Evolutionary conservation across 192 early-diverging fungal genomes (phyloP).

Genomic region (Entomortierella chlamydospora): DNA sequence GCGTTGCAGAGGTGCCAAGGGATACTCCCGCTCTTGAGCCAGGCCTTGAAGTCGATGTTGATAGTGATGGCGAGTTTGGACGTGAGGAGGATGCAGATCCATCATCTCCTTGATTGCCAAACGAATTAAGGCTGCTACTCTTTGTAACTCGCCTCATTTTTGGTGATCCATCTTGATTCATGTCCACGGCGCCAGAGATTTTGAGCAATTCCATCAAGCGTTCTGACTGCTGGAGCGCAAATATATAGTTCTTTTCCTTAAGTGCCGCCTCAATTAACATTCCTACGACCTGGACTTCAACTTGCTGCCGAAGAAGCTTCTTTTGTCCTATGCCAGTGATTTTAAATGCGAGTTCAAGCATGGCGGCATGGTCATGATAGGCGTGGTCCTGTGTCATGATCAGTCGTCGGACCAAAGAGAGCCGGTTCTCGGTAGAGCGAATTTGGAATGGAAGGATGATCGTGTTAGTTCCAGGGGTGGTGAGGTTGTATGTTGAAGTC

Average conservation of each 20-base stretch:
- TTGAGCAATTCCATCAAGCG: conserved; percentile 64
- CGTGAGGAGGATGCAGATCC: background rate
- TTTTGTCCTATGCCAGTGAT: conserved; percentile 41
- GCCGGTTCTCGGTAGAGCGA: conserved; percentile 66
- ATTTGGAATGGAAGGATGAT: conserved; percentile 80
- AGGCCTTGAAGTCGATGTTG: conserved; percentile 2
- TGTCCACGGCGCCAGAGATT: conserved; percentile 24
- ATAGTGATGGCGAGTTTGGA: conserved; percentile 7
- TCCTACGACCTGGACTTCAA: conserved; percentile 66
- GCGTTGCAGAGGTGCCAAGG: background rate
- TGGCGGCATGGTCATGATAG: conserved; percentile 60
- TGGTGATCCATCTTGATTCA: conserved; percentile 34
- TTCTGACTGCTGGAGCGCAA: conserved; percentile 67
- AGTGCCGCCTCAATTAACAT: conserved; percentile 74
- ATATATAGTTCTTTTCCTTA: conserved; percentile 63
- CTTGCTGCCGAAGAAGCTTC: conserved; percentile 25
- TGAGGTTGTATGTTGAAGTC: conserved; percentile 61
- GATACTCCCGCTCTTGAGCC: conserved; percentile 21
- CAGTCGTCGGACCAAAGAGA: conserved; percentile 70
- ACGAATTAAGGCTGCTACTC: conserved; percentile 20
- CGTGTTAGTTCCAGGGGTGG: conserved; percentile 54
- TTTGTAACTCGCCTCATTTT: conserved; percentile 22
- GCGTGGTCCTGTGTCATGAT: conserved; percentile 62
- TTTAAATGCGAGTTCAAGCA: conserved; percentile 69
- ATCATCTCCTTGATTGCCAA: background rate